These are phyloP conservation scores for Sinapis alba DNA, from an alignment of 441 rosid species.

Conservation along the genomic window DNA sequence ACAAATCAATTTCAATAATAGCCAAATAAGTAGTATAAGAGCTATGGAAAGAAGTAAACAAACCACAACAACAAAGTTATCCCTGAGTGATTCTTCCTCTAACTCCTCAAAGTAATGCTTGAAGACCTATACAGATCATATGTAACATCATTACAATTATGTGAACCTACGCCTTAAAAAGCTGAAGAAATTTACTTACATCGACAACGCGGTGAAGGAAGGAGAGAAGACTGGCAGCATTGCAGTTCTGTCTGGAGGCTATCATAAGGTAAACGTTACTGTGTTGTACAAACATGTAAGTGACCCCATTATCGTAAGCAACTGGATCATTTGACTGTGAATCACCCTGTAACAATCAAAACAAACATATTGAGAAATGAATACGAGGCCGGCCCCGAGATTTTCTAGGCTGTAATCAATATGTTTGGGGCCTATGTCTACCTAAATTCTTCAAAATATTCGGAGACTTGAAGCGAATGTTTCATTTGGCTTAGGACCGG, in stretches of 20 bases:
- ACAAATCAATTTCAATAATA: neutral
- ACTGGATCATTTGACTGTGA: conserved; percentile 65
- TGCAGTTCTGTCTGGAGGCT: conserved; percentile 62
- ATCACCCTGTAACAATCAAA: conserved; percentile 44
- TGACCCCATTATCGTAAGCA: conserved; percentile 57
- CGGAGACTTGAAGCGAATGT: too few species aligned
- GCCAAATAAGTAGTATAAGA: neutral
- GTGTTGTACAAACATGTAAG: conserved; percentile 66
- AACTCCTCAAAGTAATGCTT: conserved; percentile 64
- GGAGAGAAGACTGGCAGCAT: conserved; percentile 59
- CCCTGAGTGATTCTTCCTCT: conserved; percentile 67
- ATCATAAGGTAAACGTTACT: conserved; percentile 62
- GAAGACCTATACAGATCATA: conserved; percentile 45
- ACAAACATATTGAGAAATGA: neutral
- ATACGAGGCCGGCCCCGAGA: too few species aligned
- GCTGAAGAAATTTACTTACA: conserved; percentile 42
- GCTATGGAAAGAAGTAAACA: conserved; percentile 28
- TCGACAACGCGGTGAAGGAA: conserved; percentile 58
- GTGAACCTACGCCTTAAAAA: neutral
- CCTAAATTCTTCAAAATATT: too few species aligned
- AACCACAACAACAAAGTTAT: conserved; percentile 72
- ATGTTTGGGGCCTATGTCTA: too few species aligned
- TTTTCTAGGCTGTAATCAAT: too few species aligned
- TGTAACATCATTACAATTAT: neutral
- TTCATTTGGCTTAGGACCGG: too few species aligned